A percentile compares a stretch with the other conserved stretches of the same genome.
These are phyloP conservation scores for Starmera caribaea DNA, from an alignment of 805 yeast genomes.

Conservation along the genomic window DNA sequence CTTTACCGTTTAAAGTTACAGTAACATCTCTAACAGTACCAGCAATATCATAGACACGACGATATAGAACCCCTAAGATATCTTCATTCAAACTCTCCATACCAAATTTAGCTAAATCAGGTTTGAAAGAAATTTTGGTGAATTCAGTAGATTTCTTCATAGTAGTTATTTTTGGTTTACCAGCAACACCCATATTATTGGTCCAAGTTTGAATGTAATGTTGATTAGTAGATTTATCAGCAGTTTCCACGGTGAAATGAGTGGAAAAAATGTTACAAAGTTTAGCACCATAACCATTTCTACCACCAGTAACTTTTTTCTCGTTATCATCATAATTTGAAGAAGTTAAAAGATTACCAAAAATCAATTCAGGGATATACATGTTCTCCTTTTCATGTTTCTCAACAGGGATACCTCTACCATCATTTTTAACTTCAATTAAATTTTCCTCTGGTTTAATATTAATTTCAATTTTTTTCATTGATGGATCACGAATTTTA, in stretches of 20 bases:
- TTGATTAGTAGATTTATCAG: conserved; percentile 56
- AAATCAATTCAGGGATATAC: conserved; percentile 91
- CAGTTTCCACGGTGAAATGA: conserved; percentile 79
- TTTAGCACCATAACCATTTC: conserved; percentile 98
- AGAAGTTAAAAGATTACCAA: conserved; percentile 90
- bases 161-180: conserved; percentile 61
- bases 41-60: conserved; percentile 93
- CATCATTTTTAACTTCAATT: conserved; percentile 83
- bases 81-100: conserved; percentile 84
- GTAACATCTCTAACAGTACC: conserved; percentile 83
- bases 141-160: conserved; percentile 53
- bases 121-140: conserved; percentile 81
- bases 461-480: conserved; percentile 79
- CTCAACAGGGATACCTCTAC: conserved; percentile 91
- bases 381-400: conserved; percentile 86
- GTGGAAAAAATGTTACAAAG: conserved; percentile 93
- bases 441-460: conserved; percentile 67
- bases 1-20: conserved; percentile 69
- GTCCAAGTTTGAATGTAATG: conserved; percentile 79
- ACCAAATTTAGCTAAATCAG: conserved; percentile 75
- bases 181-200: conserved; percentile 71
- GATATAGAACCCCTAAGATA: conserved; percentile 69
- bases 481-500: conserved; percentile 86
- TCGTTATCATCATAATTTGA: conserved; percentile 94
- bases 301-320: conserved; percentile 95